Base-by-base conservation (phyloP, 2,329 filamentous ascomycete species). In the Falciphora oryzae region DNA sequence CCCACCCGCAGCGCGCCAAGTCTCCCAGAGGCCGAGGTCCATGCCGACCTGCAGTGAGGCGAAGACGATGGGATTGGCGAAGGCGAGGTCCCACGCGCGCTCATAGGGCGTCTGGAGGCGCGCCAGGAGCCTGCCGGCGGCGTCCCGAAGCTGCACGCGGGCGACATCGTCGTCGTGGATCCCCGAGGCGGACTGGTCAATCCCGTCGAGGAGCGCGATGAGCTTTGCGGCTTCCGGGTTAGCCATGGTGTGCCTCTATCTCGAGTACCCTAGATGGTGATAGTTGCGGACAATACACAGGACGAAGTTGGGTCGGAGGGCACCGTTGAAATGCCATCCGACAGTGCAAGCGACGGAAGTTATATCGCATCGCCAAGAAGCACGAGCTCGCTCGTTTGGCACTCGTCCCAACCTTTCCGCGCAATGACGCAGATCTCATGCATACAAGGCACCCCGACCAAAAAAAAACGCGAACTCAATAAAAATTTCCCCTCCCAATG, bases 81-180 rank as follows among this genome's bases (percentile, higher is more conserved):
- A 72, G 58, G 69, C 70, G 65, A 75, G 71, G 11, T 69, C 70
- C 73, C 70, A 74, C 2, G 70, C 71, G 27, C 72, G 71, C 63
- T 75, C 74, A 64, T 73, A 73, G 1, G 73, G 74, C 0, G 71
- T 70, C 64, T 75, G 73, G 25, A 75, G 65, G 14, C 72, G 65
- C 1, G 73, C 69, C 11, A 74, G 70, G 13, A 73, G 68, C 28
- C 70, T 69, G 31, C 71, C 70, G 32, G 72, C 72, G 14, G 73
- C 73, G 14, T 66, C 66, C 25, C 66, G 67, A 32, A 66, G 66
- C 8, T 63, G 63, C 38, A 69, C 61, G 16, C 67, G 66, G 27
- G 66, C 66, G 27, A 63, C 59, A 31, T 68, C 67, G 28, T 63
- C 31, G 22, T 29, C 44, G 5, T 11, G 13, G 13, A 38, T 38